Conservation (phyloP, 1,284 basidiomycete genomes). For the Ganoderma lingzhi region DNA sequence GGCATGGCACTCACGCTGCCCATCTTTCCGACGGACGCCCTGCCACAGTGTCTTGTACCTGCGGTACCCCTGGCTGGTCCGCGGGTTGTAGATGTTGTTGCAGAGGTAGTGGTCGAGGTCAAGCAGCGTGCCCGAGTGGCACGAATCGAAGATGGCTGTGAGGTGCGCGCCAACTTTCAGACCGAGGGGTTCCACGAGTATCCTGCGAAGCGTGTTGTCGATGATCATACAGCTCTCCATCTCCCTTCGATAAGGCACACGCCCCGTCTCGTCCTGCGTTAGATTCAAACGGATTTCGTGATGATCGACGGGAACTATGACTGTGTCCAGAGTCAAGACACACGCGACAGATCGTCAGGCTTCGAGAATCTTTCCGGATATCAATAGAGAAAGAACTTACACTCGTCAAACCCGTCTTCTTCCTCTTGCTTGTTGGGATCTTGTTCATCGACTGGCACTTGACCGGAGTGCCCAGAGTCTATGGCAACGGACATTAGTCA, state of each 20-base stretch:
- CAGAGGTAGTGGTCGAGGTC: slow-evolving; percentile 55
- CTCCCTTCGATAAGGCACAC: not conserved
- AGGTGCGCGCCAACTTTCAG: slow-evolving; percentile 49
- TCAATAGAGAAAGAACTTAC: slow-evolving; percentile 33
- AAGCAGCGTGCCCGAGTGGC: slow-evolving; percentile 54
- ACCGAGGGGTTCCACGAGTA: slow-evolving; percentile 45
- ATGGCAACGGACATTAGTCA: not conserved
- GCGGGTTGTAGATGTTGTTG: slow-evolving; percentile 55
- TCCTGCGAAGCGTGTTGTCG: slow-evolving; percentile 50
- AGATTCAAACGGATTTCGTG: slow-evolving; percentile 24
- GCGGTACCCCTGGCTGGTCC: slow-evolving; percentile 51
- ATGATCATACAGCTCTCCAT: slow-evolving; percentile 26
- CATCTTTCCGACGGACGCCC: slow-evolving; percentile 19
- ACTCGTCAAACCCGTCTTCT: slow-evolving; percentile 43
- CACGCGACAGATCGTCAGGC: slow-evolving; percentile 16
- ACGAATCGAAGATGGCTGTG: slow-evolving; percentile 57
- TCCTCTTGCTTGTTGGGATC: slow-evolving; percentile 19
- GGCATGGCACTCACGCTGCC: slow-evolving; percentile 14
- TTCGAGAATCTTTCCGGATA: slow-evolving; percentile 12
- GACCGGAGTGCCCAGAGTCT: slow-evolving; percentile 32
- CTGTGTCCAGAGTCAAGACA: slow-evolving; percentile 9
- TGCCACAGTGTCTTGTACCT: slow-evolving; percentile 23
- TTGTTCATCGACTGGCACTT: slow-evolving; percentile 6
- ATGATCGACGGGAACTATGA: slow-evolving; percentile 35
- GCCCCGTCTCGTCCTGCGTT: slow-evolving; percentile 1